These are phyloP conservation scores for Geoglossum cookeanum DNA, from an alignment of 2,329 filamentous ascomycete species.

Conservation along the genomic window DNA sequence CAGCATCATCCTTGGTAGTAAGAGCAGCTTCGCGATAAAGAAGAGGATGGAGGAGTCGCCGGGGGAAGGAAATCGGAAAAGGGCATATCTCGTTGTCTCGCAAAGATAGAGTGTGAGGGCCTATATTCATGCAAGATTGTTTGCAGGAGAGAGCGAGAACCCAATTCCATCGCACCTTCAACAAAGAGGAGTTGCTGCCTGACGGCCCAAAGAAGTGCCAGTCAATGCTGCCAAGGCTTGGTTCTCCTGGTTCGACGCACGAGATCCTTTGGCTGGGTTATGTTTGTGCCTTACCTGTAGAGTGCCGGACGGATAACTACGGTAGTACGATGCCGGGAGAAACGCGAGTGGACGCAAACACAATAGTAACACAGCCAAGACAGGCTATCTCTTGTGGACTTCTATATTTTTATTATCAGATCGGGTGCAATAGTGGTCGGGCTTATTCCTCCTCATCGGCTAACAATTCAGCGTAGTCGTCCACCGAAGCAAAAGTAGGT, in stretches of 20 bases:
- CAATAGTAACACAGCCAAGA: no score
- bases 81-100: conserved; percentile 12
- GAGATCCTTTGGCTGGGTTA: conserved; percentile 9
- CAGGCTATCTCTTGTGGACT: background rate
- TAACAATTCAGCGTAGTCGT: conserved; percentile 81
- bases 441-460: conserved; percentile 45
- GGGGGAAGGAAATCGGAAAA: conserved; percentile 19
- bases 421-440: background rate
- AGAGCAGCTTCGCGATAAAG: no score
- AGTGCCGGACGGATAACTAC: no score
- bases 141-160: conserved; percentile 23
- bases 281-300: conserved; percentile 4
- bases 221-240: conserved; percentile 28
- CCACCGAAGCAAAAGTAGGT: conserved; percentile 80
- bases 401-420: background rate
- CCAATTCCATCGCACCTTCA: conserved; percentile 29
- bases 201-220: conserved; percentile 27
- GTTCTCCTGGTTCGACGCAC: conserved; percentile 34
- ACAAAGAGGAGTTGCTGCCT: conserved; percentile 25
- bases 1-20: no score
- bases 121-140: conserved; percentile 10
- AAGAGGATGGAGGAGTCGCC: conserved; percentile 18
- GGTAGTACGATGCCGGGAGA: no score
- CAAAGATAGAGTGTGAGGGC: conserved; percentile 13
- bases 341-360: no score